phyloP scores from a whole-genome alignment of 2,329 filamentous ascomycete genomes.

The Kalmusia sp. region DNA sequence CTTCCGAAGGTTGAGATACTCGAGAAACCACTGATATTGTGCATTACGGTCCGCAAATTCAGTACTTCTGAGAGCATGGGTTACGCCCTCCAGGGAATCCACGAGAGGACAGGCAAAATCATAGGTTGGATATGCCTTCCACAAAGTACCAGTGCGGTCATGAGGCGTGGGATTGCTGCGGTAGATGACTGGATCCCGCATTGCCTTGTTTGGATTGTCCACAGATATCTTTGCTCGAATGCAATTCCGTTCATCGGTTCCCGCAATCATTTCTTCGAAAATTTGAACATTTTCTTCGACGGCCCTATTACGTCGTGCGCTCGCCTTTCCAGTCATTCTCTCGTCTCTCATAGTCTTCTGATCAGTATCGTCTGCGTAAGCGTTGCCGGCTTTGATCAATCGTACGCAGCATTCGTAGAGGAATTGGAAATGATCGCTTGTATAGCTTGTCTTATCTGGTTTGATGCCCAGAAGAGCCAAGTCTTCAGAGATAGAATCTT shows the following conservation, averaged over 20 bases:
- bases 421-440: constrained; percentile 93
- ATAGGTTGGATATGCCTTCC: constrained; percentile 90
- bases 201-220: constrained; percentile 91
- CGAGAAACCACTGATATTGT: constrained; percentile 86
- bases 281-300: constrained; percentile 84
- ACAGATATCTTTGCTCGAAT: constrained; percentile 94
- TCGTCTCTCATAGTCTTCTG: constrained; percentile 87
- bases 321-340: constrained; percentile 83
- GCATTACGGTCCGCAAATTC: constrained; percentile 89
- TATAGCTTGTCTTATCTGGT: constrained; percentile 85
- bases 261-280: constrained; percentile 93
- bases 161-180: constrained; percentile 80
- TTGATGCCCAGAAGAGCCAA: constrained; percentile 89
- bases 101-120: constrained; percentile 86
- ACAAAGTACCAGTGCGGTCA: constrained; percentile 78
- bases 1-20: constrained; percentile 74
- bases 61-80: constrained; percentile 81
- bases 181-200: constrained; percentile 97
- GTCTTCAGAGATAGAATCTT: constrained; percentile 93
- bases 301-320: constrained; percentile 77
- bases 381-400: constrained; percentile 85
- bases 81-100: constrained; percentile 81
- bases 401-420: constrained; percentile 85
- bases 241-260: constrained; percentile 85
- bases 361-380: constrained; percentile 93